phyloP scores from a whole-genome alignment of 2,329 filamentous ascomycete genomes.

The Pestalotiopsis sp. region DNA sequence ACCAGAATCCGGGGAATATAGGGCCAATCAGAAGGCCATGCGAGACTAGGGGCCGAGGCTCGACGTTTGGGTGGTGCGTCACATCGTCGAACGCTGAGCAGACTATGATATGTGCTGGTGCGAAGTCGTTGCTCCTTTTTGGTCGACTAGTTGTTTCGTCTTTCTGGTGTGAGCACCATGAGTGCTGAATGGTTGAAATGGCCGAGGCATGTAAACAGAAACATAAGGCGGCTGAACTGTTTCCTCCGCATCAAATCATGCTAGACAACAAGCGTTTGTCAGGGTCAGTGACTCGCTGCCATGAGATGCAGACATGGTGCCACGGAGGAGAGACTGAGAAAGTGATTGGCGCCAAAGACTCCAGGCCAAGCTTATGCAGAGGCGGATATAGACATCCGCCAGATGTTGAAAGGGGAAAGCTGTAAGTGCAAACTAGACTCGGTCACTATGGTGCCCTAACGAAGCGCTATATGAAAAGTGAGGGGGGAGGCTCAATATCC shows the following conservation, averaged over 20 bases:
- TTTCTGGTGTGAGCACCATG: neutral
- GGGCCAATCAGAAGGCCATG: neutral
- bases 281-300: neutral
- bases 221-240: neutral
- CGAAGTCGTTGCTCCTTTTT: neutral
- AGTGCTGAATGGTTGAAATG: neutral
- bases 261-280: neutral
- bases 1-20: conserved; percentile 2
- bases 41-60: neutral
- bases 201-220: neutral
- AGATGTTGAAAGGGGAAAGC: neutral
- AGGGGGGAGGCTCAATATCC: neutral
- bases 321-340: neutral
- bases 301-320: neutral
- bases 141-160: neutral
- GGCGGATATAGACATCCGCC: neutral
- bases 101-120: neutral
- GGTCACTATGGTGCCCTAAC: neutral
- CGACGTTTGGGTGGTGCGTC: neutral
- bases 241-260: neutral
- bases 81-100: neutral
- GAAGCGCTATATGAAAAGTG: neutral
- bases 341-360: neutral
- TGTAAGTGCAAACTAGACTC: neutral
- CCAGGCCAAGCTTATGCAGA: neutral